Evolutionary conservation across 352 stramenopile species (phyloP), one percentile per base, ranked within the genome.

Genomic region (Phytophthora europaea): DNA sequence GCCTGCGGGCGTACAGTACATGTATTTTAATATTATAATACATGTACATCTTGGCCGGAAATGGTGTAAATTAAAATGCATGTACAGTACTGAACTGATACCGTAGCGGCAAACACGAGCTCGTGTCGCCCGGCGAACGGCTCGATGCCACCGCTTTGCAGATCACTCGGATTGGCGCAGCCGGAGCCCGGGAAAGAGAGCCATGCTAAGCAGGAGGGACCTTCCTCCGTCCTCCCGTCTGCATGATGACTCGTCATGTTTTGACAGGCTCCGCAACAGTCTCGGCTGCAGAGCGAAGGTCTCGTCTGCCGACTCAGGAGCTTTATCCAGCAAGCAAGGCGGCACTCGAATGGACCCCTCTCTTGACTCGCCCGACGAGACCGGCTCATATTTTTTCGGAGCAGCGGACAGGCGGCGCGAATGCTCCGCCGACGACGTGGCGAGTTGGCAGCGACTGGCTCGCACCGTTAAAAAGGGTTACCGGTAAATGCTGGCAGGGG

Each of bases 241-340:
- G 65, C 51, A 31, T 20, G 15, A 50, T 50, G 47, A 53, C 47
- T 53, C 47, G n/a, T 31, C 33, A 57, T 40, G 43, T 28, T 61
- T 73, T 73, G 57, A 73, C 64, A 54, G 34, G 55, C 54, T 50
- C 40, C 23, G 36, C 26, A 23, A 13, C 52, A 4, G 15, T 67
- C 16, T 51, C 33, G 16, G 48, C 22, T 63, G 22, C 8, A 56
- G 45, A 70, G 20, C n/a, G 15, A 33, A 6, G 16, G 57, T 26
- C 67, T 48, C 63, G 67, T 79, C 72, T 79, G 72, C 28, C 54
- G 67, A 65, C 61, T 66, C 61, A 59, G 72, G 33, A 33, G 60
- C 43, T 68, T 43, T 76, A 64, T 57, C 70, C 64, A 72, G 63
- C 62, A 71, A 71, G 61, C 55, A 50, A 59, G 23, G 12, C 43